Base-by-base conservation (phyloP, 140 eudicot genomes). In the Oenanthe javanica region DNA sequence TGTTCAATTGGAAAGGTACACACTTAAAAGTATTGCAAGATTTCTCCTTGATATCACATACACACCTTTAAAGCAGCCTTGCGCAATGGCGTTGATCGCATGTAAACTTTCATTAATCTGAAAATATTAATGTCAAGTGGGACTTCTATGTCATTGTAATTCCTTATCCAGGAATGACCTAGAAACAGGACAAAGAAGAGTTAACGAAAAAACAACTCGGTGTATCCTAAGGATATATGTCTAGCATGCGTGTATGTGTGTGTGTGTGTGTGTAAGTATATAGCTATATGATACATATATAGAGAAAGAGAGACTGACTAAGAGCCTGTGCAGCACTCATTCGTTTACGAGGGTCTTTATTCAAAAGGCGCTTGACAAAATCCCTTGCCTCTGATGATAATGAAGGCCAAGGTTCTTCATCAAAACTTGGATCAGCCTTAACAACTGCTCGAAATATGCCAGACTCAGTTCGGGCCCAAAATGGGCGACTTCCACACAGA, bases 111-210 rank as follows among this genome's bases (percentile, higher is more conserved):
- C 87, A 91, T 42, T 5, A 87, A 86, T 80, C 85, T 89, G 72
- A n/a, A n/a, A n/a, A n/a, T 76, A 76, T 78, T 84, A 70, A 89
- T 84, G 52, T 91, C 97, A 40, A 91, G 87, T 1, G 97, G 92
- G 54, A 86, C 84, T 78, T 86, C 86, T 31, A 85, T 85, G 9
- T 71, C 88, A 13, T 82, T 79, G 76, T 85, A 79, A 82, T 84
- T 87, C 40, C 91, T 85, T 61, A 89, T 72, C 94, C 94, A 89
- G 9, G 92, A 92, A 83, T 91, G 97, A 82, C 90, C 97, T 91
- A 61, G 42, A 79, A 64, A 23, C 27, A 36, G 19, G 38, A 71
- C 49, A 15, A 63, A 36, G 3, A 77, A 21, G 46, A 67, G 64
- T 8, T 57, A 23, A 8, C 14, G 23, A 76, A 52, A 67, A 16